A percentile compares a stretch with the other conserved stretches of the same genome.
phyloP scores from a whole-genome alignment of 257 asterid species.

The Solanum tacnaense region DNA sequence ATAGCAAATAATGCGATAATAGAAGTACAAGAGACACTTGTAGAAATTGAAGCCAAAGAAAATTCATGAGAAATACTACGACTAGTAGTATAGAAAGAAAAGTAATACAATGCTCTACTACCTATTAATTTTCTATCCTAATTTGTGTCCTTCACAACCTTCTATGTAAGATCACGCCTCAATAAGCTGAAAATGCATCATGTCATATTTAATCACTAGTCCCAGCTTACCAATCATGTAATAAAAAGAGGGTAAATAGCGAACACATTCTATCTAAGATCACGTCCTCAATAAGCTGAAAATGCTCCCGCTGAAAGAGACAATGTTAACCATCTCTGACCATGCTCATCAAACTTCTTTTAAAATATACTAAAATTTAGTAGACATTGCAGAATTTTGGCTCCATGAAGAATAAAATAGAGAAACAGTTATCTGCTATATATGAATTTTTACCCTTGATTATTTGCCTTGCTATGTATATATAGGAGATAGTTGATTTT shows the following conservation, averaged over 20 bases:
- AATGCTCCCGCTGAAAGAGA: background rate
- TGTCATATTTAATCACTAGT: background rate
- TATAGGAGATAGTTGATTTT: background rate
- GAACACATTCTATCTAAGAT: no score
- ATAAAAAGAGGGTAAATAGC: background rate
- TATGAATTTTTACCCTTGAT: background rate
- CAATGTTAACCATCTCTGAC: background rate
- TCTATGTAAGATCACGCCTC: background rate
- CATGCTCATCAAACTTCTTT: background rate
- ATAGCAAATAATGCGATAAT: background rate
- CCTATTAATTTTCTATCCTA: background rate
- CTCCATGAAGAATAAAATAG: background rate
- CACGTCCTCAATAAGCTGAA: background rate
- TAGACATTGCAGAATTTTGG: background rate
- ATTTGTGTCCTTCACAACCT: background rate
- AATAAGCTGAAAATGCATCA: background rate
- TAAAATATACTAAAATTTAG: no score
- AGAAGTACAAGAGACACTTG: background rate
- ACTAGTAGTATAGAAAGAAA: background rate
- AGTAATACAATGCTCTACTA: background rate
- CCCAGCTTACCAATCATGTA: background rate
- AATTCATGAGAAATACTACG: background rate
- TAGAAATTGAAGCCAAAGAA: background rate
- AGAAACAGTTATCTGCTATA: background rate
- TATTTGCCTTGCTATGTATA: background rate